Conservation (phyloP, 2,329 filamentous ascomycete species). For the Tolypocladium tundrense region DNA sequence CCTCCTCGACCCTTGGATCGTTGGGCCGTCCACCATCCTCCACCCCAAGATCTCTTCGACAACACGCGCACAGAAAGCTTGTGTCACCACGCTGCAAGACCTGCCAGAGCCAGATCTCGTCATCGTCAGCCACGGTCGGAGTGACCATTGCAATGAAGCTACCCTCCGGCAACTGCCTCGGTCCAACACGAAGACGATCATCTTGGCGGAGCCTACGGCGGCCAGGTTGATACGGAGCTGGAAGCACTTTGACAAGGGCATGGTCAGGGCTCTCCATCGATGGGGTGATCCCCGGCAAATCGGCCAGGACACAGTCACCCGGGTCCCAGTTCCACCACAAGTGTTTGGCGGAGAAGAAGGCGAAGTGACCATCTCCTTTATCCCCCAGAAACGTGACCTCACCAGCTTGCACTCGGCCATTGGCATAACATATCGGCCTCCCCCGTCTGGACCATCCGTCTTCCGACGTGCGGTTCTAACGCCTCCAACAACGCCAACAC, state of each 20-base stretch:
- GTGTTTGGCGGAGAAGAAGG: constrained; percentile 43
- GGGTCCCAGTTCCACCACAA: constrained; percentile 43
- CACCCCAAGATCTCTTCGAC: constrained; percentile 52
- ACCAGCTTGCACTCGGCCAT: constrained; percentile 55
- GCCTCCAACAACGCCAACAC: constrained; percentile 7
- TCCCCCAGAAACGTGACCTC: constrained; percentile 50
- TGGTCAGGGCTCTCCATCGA: constrained; percentile 31
- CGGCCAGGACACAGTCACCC: constrained; percentile 22
- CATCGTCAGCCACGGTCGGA: constrained; percentile 35
- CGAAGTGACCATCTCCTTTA: constrained; percentile 61
- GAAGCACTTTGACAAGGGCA: constrained; percentile 53
- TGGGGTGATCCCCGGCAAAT: constrained; percentile 32
- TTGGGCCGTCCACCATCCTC: constrained; percentile 48
- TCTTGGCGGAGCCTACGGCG: constrained; percentile 55
- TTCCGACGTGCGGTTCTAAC: constrained; percentile 9
- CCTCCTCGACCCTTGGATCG: constrained; percentile 63
- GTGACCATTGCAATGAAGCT: constrained; percentile 60
- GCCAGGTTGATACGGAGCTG: constrained; percentile 56
- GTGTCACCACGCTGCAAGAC: constrained; percentile 39
- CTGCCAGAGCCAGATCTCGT: constrained; percentile 34
- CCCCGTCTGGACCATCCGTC: constrained; percentile 19
- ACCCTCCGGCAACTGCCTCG: constrained; percentile 55
- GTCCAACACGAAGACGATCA: constrained; percentile 43
- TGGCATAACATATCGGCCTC: constrained; percentile 61
- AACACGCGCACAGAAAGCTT: constrained; percentile 42